phyloP scores from a whole-genome alignment of 495 filamentous ascomycete genomes.

The Thozetella sp. region DNA sequence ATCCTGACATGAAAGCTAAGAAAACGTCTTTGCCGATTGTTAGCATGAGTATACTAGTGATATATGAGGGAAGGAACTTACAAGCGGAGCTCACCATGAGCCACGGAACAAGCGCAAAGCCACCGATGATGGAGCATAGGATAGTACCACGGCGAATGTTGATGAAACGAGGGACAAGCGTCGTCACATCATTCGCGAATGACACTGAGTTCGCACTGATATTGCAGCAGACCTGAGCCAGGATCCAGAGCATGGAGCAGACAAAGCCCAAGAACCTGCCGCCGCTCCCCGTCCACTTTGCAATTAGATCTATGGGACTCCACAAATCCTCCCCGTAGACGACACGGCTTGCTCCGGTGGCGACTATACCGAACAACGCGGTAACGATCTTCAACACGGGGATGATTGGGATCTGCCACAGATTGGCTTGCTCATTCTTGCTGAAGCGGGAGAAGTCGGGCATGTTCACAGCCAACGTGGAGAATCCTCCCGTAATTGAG shows the following conservation, averaged over 20 bases:
- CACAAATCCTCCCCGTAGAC: constrained; percentile 59
- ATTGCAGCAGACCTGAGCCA: constrained; percentile 63
- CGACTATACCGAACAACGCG: constrained; percentile 52
- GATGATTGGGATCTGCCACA: constrained; percentile 56
- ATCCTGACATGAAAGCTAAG: constrained; percentile 57
- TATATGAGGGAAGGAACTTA: neutral
- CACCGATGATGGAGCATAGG: constrained; percentile 55
- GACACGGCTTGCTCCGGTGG: constrained; percentile 44
- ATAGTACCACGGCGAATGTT: constrained; percentile 67
- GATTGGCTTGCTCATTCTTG: constrained; percentile 48
- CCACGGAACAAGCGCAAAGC: constrained; percentile 64
- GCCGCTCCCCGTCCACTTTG: constrained; percentile 48
- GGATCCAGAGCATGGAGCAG: constrained; percentile 44
- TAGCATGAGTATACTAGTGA: neutral
- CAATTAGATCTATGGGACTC: constrained; percentile 57
- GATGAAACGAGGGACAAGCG: constrained; percentile 57
- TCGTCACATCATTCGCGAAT: constrained; percentile 65
- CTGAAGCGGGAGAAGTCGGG: constrained; percentile 64
- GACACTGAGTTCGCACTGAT: constrained; percentile 68
- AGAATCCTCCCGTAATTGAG: constrained; percentile 17
- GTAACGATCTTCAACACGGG: constrained; percentile 56
- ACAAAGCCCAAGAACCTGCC: constrained; percentile 58
- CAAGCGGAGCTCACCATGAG: constrained; percentile 59
- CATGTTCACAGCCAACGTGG: constrained; percentile 42
- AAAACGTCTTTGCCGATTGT: constrained; percentile 39